phyloP scores from a whole-genome alignment of 352 stramenopile species.

The Phytophthora colocasiae region DNA sequence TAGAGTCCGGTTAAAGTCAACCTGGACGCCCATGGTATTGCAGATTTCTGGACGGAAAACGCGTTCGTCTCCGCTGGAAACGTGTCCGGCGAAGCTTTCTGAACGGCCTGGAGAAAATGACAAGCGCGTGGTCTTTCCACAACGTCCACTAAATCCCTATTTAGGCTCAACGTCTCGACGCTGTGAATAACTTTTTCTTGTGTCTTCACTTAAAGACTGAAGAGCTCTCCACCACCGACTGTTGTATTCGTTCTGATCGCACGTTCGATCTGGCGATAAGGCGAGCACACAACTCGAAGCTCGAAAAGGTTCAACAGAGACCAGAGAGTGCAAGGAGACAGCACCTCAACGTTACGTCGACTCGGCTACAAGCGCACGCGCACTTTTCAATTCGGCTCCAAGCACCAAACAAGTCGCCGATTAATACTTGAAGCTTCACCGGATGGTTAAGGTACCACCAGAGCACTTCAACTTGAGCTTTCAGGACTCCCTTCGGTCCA shows the following conservation, averaged over 20 bases:
- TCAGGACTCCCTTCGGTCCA: not conserved
- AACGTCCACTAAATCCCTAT: not conserved
- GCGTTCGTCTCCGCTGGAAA: constrained; percentile 12
- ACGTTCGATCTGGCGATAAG: constrained; percentile 32
- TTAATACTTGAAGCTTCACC: constrained; percentile 4
- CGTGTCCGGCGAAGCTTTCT: constrained; percentile 3
- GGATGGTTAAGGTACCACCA: not conserved
- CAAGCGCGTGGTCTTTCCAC: constrained; percentile 16
- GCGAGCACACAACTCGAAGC: constrained; percentile 11
- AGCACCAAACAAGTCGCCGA: constrained; percentile 7
- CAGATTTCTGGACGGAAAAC: constrained; percentile 9
- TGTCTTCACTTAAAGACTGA: too few species aligned
- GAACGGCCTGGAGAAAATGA: constrained; percentile 14
- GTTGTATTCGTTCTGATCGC: constrained; percentile 29
- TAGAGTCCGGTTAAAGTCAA: constrained; percentile 4
- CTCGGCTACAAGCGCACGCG: constrained; percentile 24
- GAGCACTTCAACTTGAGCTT: constrained; percentile 17
- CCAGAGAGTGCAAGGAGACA: constrained; percentile 2
- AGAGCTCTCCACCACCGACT: constrained; percentile 5
- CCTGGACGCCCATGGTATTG: constrained; percentile 13
- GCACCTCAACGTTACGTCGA: constrained; percentile 4
- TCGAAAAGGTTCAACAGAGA: constrained; percentile 6
- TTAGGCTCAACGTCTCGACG: not conserved
- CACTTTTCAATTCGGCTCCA: constrained; percentile 23
- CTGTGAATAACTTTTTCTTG: not conserved